Percentiles rank a stretch among this genome's conserved stretches.
Evolutionary conservation across 257 asterid genomes (phyloP).

Genomic region (Petrea volubilis): DNA sequence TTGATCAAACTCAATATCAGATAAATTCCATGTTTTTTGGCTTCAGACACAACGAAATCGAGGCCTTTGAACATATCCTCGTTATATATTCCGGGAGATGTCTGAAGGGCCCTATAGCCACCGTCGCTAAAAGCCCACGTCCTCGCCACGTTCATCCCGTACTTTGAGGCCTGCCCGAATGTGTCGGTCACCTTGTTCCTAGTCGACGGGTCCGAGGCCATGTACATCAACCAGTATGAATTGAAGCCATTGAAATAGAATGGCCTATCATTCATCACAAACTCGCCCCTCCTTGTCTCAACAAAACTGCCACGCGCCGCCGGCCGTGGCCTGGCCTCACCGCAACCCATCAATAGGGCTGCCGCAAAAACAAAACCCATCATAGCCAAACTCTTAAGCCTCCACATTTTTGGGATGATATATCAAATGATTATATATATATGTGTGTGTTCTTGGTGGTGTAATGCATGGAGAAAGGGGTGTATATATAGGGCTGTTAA

Average conservation of each 20-base stretch:
- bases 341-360: slow-evolving; percentile 14
- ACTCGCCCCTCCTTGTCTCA: slow-evolving; percentile 37
- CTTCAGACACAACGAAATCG: slow-evolving; percentile 60
- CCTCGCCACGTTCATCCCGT: slow-evolving; percentile 53
- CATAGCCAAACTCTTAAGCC: slow-evolving; percentile 1
- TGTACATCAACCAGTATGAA: slow-evolving; percentile 63
- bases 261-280: slow-evolving; percentile 41
- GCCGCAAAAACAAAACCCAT: slow-evolving; percentile 13
- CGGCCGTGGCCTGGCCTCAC: slow-evolving; percentile 20
- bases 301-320: slow-evolving; percentile 22
- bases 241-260: slow-evolving; percentile 61
- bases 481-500: slow-evolving; percentile 20
- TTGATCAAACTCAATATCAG: slow-evolving; percentile 46
- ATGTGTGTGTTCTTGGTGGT: not conserved
- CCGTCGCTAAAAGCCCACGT: slow-evolving; percentile 77
- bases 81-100: slow-evolving; percentile 43
- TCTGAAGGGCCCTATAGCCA: slow-evolving; percentile 46
- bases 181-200: slow-evolving; percentile 46
- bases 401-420: slow-evolving; percentile 23
- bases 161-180: slow-evolving; percentile 39
- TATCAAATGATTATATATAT: not conserved
- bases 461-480: not conserved
- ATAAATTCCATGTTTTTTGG: slow-evolving; percentile 39
- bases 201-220: slow-evolving; percentile 43
- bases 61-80: slow-evolving; percentile 56